Base-by-base conservation (phyloP, 805 yeast species). In the Wickerhamiella lipophila region DNA sequence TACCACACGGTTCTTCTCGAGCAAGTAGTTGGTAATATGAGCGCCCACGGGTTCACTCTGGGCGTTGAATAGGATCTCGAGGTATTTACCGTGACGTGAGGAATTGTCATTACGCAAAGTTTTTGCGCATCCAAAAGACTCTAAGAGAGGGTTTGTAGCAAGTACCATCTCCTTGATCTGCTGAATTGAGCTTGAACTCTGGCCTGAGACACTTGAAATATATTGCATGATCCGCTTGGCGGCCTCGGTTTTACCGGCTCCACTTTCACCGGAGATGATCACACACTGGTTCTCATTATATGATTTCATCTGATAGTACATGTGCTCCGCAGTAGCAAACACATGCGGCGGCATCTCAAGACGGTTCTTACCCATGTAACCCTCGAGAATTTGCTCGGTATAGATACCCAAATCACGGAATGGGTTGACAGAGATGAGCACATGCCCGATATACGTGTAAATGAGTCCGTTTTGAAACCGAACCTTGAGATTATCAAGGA, bases 331-430 rank as follows among this genome's bases (percentile, higher is more conserved):
- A 59, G 92, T 87, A 47, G 97, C 95, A 66, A 81, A 92, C 26
- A 92, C 98, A 67, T 92, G 99, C 2, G 99, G 99, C 15, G 97
- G 94, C 25, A 83, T 95, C 67, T 92, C 99, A 51, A 92, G 71
- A 59, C 99, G 74, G 65, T 92, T 92, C 64, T 88, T 87, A 53
- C 95, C 95, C 64, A 79, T 78, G 62, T 92, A 92, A 16, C 81
- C 71, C 50, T 77, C 76, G 55, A 89, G 69, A 1, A 79, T 79
- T 19, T 78, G 80, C 45, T 78, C 83, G 6, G 96, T 86, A 67
- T 92, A 92, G 47, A 92, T 92, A 2, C 99, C 99, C 60, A 92
- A 70, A 64, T 92, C 99, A 55, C 87, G 78, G 69, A 92, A 92
- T 2, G 99, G 99, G 60, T 92, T 92, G 45, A 92, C 95, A 3